These are phyloP conservation scores for Aspergillus cristatus DNA, from an alignment of 495 filamentous ascomycete genomes.

Conservation along the genomic window DNA sequence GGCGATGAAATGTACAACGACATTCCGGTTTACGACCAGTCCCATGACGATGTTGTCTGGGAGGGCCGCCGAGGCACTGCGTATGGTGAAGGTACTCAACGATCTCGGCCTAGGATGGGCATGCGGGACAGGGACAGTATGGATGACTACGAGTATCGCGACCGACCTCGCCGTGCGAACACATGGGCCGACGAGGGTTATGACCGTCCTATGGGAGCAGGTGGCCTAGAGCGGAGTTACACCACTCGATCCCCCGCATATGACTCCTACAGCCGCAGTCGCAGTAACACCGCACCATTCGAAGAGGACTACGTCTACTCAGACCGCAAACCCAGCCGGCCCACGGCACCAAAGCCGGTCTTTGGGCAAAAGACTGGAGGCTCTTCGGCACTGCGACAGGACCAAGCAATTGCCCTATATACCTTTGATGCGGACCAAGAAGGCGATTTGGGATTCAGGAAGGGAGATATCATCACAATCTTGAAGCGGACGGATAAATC, in stretches of 20 bases:
- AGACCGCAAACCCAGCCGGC: slow-evolving; percentile 50
- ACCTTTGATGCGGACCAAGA: slow-evolving; percentile 91
- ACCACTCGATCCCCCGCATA: slow-evolving; percentile 42
- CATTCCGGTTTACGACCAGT: slow-evolving; percentile 81
- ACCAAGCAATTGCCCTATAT: slow-evolving; percentile 83
- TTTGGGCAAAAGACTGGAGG: slow-evolving; percentile 55
- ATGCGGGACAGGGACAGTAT: slow-evolving; percentile 39
- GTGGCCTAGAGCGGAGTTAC: slow-evolving; percentile 40
- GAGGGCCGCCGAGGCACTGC: slow-evolving; percentile 67
- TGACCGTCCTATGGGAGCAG: slow-evolving; percentile 45
- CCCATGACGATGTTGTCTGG: slow-evolving; percentile 89
- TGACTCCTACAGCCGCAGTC: slow-evolving; percentile 37
- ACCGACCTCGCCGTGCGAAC: slow-evolving; percentile 55
- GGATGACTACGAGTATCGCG: slow-evolving; percentile 53
- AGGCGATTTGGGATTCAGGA: slow-evolving; percentile 91
- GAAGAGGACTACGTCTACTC: slow-evolving; percentile 51
- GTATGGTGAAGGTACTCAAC: slow-evolving; percentile 62
- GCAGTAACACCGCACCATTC: slow-evolving; percentile 36
- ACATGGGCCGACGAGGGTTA: slow-evolving; percentile 92
- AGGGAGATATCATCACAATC: slow-evolving; percentile 96
- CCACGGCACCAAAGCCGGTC: slow-evolving; percentile 79
- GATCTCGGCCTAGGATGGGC: slow-evolving; percentile 35
- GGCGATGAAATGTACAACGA: slow-evolving; percentile 86
- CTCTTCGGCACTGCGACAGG: slow-evolving; percentile 52
- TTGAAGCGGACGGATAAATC: slow-evolving; percentile 88